Conservation (phyloP, 768 basidiomycete genomes). For the Megacollybia marginata region DNA sequence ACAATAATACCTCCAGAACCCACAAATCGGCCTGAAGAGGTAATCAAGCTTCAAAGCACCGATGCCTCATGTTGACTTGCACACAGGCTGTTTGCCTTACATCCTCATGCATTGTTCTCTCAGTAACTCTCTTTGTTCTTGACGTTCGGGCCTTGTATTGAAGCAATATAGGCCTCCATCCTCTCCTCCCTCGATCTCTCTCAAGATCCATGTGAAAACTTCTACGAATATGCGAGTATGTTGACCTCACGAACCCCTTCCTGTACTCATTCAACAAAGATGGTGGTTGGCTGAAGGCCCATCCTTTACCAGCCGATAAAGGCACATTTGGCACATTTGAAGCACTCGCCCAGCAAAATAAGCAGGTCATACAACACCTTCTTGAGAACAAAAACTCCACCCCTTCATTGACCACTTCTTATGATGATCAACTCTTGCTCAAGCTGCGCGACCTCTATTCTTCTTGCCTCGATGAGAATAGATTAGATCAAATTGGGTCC, state of each 20-base stretch:
- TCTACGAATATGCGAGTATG: conserved; percentile 89
- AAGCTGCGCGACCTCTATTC: conserved; percentile 70
- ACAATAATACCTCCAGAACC: conserved; percentile 41
- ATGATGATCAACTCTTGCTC: conserved; percentile 48
- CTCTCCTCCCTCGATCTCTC: conserved; percentile 72
- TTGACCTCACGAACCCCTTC: background rate
- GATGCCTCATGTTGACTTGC: background rate
- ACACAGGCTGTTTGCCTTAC: conserved; percentile 63
- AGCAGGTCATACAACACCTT: conserved; percentile 67
- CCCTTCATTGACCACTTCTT: conserved; percentile 21
- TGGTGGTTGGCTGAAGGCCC: conserved; percentile 78
- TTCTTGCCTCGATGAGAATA: conserved; percentile 76
- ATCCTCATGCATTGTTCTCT: conserved; percentile 72
- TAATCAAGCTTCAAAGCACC: conserved; percentile 7
- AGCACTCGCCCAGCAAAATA: conserved; percentile 65
- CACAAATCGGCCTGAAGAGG: conserved; percentile 48
- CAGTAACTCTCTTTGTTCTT: conserved; percentile 34
- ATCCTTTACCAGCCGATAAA: conserved; percentile 87
- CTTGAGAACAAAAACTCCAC: conserved; percentile 45
- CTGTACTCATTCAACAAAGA: background rate
- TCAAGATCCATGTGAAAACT: conserved; percentile 92
- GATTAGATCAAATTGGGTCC: conserved; percentile 66
- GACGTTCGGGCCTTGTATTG: too few species aligned
- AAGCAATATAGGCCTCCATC: conserved; percentile 33
- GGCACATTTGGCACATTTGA: conserved; percentile 67